These are phyloP conservation scores for Pleurotus tuoliensis DNA, from an alignment of 768 basidiomycete genomes.

Conservation along the genomic window DNA sequence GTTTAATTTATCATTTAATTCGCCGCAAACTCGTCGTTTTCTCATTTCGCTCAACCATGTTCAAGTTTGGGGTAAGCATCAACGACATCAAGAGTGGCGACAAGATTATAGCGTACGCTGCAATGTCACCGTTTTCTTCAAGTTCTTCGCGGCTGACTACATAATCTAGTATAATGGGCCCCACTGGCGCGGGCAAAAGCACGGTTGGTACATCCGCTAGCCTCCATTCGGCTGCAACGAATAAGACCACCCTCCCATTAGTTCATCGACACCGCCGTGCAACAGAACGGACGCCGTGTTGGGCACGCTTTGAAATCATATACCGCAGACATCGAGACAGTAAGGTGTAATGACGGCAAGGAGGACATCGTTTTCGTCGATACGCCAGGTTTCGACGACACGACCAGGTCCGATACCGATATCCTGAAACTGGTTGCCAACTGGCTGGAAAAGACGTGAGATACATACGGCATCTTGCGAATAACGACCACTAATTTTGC, in stretches of 20 bases:
- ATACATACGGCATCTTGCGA: background rate
- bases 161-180: slow-evolving; percentile 23
- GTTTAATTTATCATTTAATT: too few relatives aligned
- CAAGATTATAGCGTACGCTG: background rate
- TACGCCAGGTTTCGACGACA: slow-evolving; percentile 25
- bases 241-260: background rate
- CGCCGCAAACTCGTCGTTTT: too few relatives aligned
- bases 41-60: background rate
- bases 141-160: background rate
- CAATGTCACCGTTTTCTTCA: background rate
- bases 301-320: slow-evolving; percentile 21
- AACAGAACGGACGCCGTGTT: slow-evolving; percentile 11
- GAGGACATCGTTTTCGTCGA: slow-evolving; percentile 19
- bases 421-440: slow-evolving; percentile 20
- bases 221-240: background rate
- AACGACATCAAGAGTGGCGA: background rate
- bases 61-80: background rate
- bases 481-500: background rate
- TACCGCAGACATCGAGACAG: slow-evolving; percentile 17
- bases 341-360: slow-evolving; percentile 10
- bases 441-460: slow-evolving; percentile 23
- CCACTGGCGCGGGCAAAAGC: slow-evolving; percentile 27
- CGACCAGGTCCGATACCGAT: slow-evolving; percentile 15
- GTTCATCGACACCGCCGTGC: slow-evolving; percentile 19
- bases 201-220: slow-evolving; percentile 15